Base-by-base conservation (phyloP, 108 stramenopile species). In the Conticribra guillardii region DNA sequence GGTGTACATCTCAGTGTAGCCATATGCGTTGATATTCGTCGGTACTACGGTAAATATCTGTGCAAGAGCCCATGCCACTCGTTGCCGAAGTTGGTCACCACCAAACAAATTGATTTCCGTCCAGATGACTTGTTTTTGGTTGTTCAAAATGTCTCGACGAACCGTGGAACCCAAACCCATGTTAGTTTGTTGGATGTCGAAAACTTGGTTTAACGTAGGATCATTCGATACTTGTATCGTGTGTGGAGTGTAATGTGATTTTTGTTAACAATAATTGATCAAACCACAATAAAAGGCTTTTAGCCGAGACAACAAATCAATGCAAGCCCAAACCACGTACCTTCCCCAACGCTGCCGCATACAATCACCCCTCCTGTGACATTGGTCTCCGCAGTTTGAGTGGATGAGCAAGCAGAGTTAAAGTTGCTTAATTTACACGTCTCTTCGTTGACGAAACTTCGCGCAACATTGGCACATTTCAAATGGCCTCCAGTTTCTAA, bases 41-140 rank as follows among this genome's bases (percentile, higher is more conserved):
- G 70, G 70, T 4, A 81, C 71, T 14, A 65, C 57, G 3, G 64
- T 71, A 31, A 79, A 8, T 16, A 79, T 79, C 37, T 69, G 68
- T 30, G 68, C 48, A 5, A 94, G 63, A 0, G 87, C 90, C 87
- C 88, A 92, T 28, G 93, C 93, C 52, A 92, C 69, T 16, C 90
- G 66, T 66, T 94, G 93, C 21, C 93, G 71, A 1, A 94, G 74
- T 64, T 94, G 93, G 58, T 88, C 90, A 26, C 22, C 24, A 15
- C 58, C 66, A 24, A 16, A 32, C 33, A 85, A 31, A 0, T 67
- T 85, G 0, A 78, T 50, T 52, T 71, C 67, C n/a, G 64, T 69
- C 82, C 80, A 85, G 16, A 85, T 75, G 17, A 66, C 60, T 5
- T 30, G 29, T 52, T 71, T 77, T 44, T 77, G 76, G 19, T 76